Evolutionary conservation across 1,284 basidiomycete species (phyloP), one percentile per base, ranked within the genome.

Genomic region (Pseudozyma hubeiensis): DNA sequence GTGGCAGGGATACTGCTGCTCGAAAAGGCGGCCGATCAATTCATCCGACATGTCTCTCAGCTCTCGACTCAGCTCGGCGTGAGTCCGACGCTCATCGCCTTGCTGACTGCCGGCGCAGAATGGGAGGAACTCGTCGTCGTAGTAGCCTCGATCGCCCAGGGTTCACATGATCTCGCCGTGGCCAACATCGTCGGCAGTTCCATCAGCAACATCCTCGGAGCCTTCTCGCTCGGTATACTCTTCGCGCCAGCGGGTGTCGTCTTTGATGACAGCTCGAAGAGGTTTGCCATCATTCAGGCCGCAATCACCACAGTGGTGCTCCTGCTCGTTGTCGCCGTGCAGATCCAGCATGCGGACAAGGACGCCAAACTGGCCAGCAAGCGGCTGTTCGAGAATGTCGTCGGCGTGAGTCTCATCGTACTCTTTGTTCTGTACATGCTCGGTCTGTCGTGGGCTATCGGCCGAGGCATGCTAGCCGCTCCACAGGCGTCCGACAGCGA

Each of bases 181-280:
- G 76, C 79, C 48, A 80, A 81, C 53, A 59, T 79, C 19, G 63
- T 81, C 52, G 80, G 77, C 2, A 62, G 73, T n/a, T 61, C 71
- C 61, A 81, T 81, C 64, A 74, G 73, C 57, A 80, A 79, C 63
- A 75, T 79, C 44, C 64, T 79, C 3, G 76, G 78, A 39, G 78
- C 69, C 5, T 72, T 72, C 45, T 66, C 69, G 0, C 44, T 72
- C 7, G 69, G 69, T 4, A 60, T 72, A 33, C 39, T 72, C 10
- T 66, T 66, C 33, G 69, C 69, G 16, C 64, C 69, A 3, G 48
- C 35, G 8, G 64, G 64, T 0, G 45, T 72, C 59, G 51, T 51
- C 7, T 72, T 72, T 29, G 69, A 72, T 37, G 55, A 63, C 31
- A 67, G 64, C 53, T 64, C 69, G 55, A 66, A 53, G 35, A 30